These are phyloP conservation scores for Coprinopsis strossmayeri DNA, from an alignment of 768 basidiomycete species.

Conservation along the genomic window DNA sequence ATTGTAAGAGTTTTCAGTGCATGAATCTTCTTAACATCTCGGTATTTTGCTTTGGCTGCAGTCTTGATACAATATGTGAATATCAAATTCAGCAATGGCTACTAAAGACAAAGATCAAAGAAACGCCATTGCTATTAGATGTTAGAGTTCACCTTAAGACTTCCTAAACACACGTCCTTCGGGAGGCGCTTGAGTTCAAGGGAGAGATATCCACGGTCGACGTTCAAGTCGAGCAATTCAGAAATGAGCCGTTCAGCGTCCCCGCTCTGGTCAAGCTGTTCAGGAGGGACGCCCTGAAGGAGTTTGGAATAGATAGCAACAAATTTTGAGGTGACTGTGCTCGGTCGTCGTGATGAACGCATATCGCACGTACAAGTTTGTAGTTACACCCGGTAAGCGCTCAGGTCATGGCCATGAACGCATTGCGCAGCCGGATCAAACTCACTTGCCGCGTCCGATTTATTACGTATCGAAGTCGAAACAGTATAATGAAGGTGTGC, in stretches of 20 bases:
- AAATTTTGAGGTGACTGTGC: conserved; percentile 37
- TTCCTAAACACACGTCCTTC: conserved; percentile 44
- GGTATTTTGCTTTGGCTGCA: conserved; percentile 26
- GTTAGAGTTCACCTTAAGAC: conserved; percentile 39
- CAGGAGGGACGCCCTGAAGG: conserved; percentile 41
- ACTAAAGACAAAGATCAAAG: conserved; percentile 22
- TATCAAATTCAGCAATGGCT: conserved; percentile 45
- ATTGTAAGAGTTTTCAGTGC: conserved; percentile 48
- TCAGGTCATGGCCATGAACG: too few species aligned
- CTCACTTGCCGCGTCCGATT: too few species aligned
- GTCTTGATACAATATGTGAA: conserved; percentile 41
- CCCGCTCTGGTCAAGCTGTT: conserved; percentile 37
- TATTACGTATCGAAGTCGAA: too few species aligned
- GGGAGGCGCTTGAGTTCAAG: conserved; percentile 31
- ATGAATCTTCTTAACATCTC: conserved; percentile 32
- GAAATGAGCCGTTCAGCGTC: conserved; percentile 44
- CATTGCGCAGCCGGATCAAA: too few species aligned
- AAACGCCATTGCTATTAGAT: not conserved
- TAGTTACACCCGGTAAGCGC: too few species aligned
- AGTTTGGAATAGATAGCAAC: conserved; percentile 40
- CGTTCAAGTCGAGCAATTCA: conserved; percentile 43
- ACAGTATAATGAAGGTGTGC: too few species aligned
- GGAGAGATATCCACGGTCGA: conserved; percentile 41
- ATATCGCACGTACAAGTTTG: not conserved
- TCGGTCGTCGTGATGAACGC: not conserved